A percentile compares a stretch with the other conserved stretches of the same genome.
These are phyloP conservation scores for Leucaena leucocephala DNA, from an alignment of 306 rosid genomes.

Conservation along the genomic window DNA sequence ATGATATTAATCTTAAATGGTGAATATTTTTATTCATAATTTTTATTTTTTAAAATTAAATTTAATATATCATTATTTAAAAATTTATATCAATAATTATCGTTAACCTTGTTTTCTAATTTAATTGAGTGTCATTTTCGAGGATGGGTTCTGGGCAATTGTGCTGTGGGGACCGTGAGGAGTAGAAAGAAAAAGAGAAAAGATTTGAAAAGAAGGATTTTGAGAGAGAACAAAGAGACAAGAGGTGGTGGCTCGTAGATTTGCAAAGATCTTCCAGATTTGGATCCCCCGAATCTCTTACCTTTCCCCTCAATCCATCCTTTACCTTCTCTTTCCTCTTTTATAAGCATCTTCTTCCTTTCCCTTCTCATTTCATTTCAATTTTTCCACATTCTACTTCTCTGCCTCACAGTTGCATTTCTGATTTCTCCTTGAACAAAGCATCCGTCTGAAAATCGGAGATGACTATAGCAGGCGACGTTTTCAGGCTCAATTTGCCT, in stretches of 20 bases:
- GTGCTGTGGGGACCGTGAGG: conserved; percentile 27
- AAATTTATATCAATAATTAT: too few relatives aligned
- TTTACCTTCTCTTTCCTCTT: neutral
- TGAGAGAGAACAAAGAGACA: conserved; percentile 65
- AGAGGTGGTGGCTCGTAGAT: conserved; percentile 64
- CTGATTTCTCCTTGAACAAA: neutral
- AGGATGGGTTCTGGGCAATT: neutral
- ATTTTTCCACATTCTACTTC: neutral
- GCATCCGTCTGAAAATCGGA: neutral
- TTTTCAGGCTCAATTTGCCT: conserved; percentile 48
- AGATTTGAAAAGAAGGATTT: neutral
- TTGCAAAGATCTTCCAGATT: conserved; percentile 65
- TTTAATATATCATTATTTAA: too few relatives aligned
- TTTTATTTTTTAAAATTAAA: too few relatives aligned
- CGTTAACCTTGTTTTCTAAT: too few relatives aligned
- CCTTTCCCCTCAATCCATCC: conserved; percentile 39
- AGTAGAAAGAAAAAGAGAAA: conserved; percentile 9
- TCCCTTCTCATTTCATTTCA: neutral
- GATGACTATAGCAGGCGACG: conserved; percentile 57
- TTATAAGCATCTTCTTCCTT: neutral
- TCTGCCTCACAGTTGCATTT: neutral
- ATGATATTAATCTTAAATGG: too few relatives aligned
- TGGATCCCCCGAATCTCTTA: conserved; percentile 80
- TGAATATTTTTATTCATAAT: too few relatives aligned
- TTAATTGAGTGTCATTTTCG: neutral